phyloP scores from a whole-genome alignment of 306 rosid species.

The Echinosophora koreensis region DNA sequence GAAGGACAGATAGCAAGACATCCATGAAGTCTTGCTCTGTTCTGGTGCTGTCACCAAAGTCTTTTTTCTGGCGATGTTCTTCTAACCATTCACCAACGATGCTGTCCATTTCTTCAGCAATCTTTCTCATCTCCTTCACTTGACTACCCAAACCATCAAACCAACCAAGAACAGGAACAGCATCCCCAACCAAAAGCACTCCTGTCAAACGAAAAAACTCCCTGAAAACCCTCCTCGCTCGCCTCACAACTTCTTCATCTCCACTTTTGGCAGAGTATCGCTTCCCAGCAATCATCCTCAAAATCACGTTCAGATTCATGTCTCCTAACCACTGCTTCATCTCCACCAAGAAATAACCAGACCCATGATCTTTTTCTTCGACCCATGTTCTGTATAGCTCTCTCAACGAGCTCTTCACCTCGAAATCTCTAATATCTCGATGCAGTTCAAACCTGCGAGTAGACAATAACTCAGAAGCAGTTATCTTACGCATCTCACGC shows the following conservation, averaged over 20 bases:
- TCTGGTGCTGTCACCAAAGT: not conserved
- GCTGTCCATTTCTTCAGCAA: slow-evolving; percentile 43
- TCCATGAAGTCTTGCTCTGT: slow-evolving; percentile 57
- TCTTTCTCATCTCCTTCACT: slow-evolving; percentile 46
- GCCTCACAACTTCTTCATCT: slow-evolving; percentile 27
- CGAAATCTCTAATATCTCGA: slow-evolving; percentile 43
- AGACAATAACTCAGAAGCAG: slow-evolving; percentile 52
- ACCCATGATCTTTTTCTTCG: not conserved
- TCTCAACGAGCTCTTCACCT: slow-evolving; percentile 38
- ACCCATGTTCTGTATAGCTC: slow-evolving; percentile 38
- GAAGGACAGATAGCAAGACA: slow-evolving; percentile 37
- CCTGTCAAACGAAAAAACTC: slow-evolving; percentile 43
- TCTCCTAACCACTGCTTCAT: slow-evolving; percentile 57
- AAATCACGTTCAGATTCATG: slow-evolving; percentile 53
- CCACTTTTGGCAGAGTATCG: not conserved
- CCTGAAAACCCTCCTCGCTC: slow-evolving; percentile 27
- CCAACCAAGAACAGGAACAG: slow-evolving; percentile 52
- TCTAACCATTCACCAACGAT: slow-evolving; percentile 46
- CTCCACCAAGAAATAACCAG: slow-evolving; percentile 36
- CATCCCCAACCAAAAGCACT: slow-evolving; percentile 44
- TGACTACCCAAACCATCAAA: slow-evolving; percentile 64
- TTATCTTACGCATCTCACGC: slow-evolving; percentile 59
- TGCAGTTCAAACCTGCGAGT: slow-evolving; percentile 46
- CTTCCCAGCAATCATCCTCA: slow-evolving; percentile 57
- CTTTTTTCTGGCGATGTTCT: slow-evolving; percentile 51